phyloP scores from a whole-genome alignment of 192 early-diverging fungal genomes.

The Coemansia sp. region DNA sequence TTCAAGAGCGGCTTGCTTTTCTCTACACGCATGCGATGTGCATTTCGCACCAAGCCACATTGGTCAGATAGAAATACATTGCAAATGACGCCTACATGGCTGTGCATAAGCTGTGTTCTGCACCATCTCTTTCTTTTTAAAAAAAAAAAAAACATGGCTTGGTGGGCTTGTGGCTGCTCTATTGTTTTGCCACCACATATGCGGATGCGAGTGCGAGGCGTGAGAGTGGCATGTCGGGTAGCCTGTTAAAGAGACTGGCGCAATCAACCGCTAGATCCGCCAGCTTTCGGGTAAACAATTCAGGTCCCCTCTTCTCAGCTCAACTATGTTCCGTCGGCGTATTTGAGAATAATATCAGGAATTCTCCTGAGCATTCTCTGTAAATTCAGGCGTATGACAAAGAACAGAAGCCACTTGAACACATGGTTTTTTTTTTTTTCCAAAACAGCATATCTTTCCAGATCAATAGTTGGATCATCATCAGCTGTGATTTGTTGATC shows the following conservation, averaged over 20 bases:
- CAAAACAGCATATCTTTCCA: neutral
- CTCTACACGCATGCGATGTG: neutral
- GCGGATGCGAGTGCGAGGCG: neutral
- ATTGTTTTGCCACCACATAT: neutral
- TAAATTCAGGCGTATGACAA: neutral
- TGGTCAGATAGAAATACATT: neutral
- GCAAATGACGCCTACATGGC: slow-evolving; percentile 12
- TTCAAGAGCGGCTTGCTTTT: neutral
- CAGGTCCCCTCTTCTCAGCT: neutral
- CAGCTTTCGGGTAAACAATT: neutral
- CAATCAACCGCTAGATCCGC: neutral
- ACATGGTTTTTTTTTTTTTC: too few species aligned
- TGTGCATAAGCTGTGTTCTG: neutral
- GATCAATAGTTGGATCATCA: neutral
- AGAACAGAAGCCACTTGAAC: neutral
- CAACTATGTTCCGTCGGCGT: neutral
- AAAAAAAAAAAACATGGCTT: neutral
- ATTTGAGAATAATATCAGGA: neutral
- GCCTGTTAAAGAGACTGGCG: neutral
- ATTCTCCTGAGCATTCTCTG: neutral
- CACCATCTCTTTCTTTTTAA: neutral
- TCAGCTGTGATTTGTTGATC: slow-evolving; percentile 1
- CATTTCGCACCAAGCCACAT: slow-evolving; percentile 5
- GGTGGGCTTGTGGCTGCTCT: neutral
- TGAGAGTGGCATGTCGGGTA: slow-evolving; percentile 3